Conservation (phyloP, 208 protist genomes). For the Crithidia acanthocephali region DNA sequence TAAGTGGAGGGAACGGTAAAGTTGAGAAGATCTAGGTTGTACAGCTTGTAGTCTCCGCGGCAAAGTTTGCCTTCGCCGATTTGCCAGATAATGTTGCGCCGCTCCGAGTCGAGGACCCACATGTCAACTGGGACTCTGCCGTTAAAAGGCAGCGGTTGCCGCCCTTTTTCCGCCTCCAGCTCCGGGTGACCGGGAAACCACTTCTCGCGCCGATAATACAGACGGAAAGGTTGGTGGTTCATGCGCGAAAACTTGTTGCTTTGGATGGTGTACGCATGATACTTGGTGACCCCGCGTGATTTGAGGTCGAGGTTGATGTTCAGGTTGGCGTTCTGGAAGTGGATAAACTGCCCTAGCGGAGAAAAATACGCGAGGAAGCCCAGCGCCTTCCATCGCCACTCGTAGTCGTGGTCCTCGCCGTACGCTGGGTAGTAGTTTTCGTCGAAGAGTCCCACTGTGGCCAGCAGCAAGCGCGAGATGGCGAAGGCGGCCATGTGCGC, state of each 20-base stretch:
- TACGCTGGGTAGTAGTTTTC: conserved; percentile 68
- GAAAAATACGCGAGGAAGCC: conserved; percentile 37
- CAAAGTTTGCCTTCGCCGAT: conserved; percentile 17
- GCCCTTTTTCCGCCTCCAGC: neutral
- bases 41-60: conserved; percentile 1
- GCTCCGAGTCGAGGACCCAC: conserved; percentile 30
- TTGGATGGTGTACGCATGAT: conserved; percentile 7
- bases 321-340: conserved; percentile 36
- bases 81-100: conserved; percentile 15
- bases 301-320: neutral
- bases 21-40: conserved; percentile 16
- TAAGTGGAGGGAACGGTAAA: conserved; percentile 13
- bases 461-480: conserved; percentile 45
- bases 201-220: conserved; percentile 25
- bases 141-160: conserved; percentile 24
- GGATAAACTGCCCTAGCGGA: conserved; percentile 11
- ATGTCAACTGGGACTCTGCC: conserved; percentile 33
- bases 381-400: conserved; percentile 25
- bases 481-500: conserved; percentile 38
- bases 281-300: conserved; percentile 19
- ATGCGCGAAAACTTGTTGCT: conserved; percentile 24
- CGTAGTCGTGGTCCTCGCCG: conserved; percentile 57
- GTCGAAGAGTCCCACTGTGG: conserved; percentile 52
- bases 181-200: conserved; percentile 11
- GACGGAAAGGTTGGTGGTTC: conserved; percentile 30